These are phyloP conservation scores for Hanseniaspora pseudoguilliermondii DNA, from an alignment of 805 yeast genomes.

Conservation along the genomic window DNA sequence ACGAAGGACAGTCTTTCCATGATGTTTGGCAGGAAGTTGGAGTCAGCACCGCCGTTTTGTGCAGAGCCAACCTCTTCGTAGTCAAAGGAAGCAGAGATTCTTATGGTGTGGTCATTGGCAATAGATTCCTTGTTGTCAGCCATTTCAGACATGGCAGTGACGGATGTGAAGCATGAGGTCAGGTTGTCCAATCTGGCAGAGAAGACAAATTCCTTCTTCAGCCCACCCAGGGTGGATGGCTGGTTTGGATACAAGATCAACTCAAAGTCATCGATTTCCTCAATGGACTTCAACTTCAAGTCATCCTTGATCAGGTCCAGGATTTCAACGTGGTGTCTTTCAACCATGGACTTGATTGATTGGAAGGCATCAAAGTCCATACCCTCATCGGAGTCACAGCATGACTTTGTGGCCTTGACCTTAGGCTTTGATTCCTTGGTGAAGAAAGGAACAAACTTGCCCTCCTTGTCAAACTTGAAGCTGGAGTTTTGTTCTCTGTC, in stretches of 20 bases:
- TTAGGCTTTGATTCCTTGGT: constrained; percentile 38
- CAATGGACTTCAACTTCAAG: constrained; percentile 34
- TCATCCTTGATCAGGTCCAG: constrained; percentile 58
- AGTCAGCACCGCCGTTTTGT: constrained; percentile 94
- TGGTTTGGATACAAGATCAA: constrained; percentile 76
- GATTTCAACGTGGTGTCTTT: constrained; percentile 67
- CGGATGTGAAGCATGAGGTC: constrained; percentile 73
- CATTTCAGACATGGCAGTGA: constrained; percentile 53
- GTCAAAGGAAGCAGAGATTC: constrained; percentile 73
- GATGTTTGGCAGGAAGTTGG: constrained; percentile 74
- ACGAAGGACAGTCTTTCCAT: constrained; percentile 51
- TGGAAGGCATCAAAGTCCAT: constrained; percentile 43
- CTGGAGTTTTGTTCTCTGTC: constrained; percentile 63
- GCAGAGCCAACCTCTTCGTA: constrained; percentile 93
- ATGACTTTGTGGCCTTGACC: constrained; percentile 19
- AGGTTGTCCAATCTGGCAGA: constrained; percentile 86
- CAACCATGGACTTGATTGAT: constrained; percentile 49
- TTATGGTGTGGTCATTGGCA: constrained; percentile 43
- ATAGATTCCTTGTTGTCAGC: constrained; percentile 28
- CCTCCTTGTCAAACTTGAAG: constrained; percentile 81
- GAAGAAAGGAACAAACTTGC: constrained; percentile 74
- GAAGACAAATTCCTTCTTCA: constrained; percentile 80
- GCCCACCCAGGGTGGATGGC: constrained; percentile 71
- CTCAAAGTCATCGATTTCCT: constrained; percentile 78
- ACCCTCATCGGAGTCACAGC: constrained; percentile 38